A percentile compares a stretch with the other conserved stretches of the same genome.
Evolutionary conservation across 345 rosid species (phyloP).

Genomic region (Eucalyptus curtisii): DNA sequence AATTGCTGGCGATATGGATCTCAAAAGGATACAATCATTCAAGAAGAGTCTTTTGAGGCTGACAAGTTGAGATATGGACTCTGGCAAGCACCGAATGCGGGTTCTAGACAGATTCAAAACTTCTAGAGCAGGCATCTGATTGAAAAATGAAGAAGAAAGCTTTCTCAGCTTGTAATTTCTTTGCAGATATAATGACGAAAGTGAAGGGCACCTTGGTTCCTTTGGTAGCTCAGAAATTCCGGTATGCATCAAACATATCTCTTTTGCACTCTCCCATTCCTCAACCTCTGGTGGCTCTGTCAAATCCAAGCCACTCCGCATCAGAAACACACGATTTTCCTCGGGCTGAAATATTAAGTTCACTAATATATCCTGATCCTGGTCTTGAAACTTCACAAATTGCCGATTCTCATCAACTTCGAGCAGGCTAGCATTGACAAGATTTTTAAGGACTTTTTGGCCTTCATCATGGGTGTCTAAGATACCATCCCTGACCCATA

Average conservation of each 20-base stretch:
- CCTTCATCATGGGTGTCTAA: not conserved
- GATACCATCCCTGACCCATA: not conserved
- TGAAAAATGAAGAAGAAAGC: conserved; percentile 7
- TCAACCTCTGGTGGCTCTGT: not conserved
- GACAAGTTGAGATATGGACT: conserved; percentile 4
- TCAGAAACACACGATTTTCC: not conserved
- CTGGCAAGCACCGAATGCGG: conserved; percentile 9
- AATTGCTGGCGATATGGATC: conserved; percentile 1
- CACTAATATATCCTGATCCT: not conserved
- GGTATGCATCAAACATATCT: conserved; percentile 2
- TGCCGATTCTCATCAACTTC: not conserved
- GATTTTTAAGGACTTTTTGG: not conserved
- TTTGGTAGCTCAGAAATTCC: not conserved
- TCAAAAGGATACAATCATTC: not conserved
- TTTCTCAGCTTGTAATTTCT: conserved; percentile 2
- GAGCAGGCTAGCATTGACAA: not conserved
- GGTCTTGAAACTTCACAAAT: not conserved
- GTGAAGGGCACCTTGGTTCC: not conserved
- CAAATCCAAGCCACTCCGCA: not conserved
- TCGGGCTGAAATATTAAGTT: not conserved
- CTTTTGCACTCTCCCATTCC: conserved; percentile 4
- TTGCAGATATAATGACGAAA: not conserved
- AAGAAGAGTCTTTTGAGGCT: conserved; percentile 3
- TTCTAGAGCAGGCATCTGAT: conserved; percentile 2
- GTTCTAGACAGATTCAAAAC: conserved; percentile 12